phyloP scores from a whole-genome alignment of 768 basidiomycete species.

The Lentinula boryana region DNA sequence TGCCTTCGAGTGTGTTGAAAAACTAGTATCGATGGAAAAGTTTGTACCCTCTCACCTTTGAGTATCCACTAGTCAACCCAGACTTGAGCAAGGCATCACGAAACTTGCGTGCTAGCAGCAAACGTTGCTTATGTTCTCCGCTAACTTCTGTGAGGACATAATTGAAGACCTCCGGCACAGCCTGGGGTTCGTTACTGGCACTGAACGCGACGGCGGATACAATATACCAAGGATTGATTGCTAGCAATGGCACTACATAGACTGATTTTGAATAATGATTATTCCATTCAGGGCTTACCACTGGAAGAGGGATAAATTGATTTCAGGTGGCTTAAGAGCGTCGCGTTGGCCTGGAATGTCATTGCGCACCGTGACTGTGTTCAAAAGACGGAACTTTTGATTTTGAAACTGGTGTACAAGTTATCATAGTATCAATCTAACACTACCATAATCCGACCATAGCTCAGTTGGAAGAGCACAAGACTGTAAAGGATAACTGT shows the following conservation, averaged over 20 bases:
- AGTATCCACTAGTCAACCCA: constrained; percentile 50
- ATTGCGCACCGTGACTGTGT: not conserved
- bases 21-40: not conserved
- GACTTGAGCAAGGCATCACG: constrained; percentile 60
- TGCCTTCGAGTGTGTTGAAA: constrained; percentile 24
- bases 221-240: constrained; percentile 51
- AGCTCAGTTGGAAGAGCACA: constrained; percentile 50
- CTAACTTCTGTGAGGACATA: constrained; percentile 35
- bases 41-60: constrained; percentile 36
- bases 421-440: too few species aligned
- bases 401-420: too few species aligned
- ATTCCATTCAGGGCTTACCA: constrained; percentile 7
- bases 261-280: not conserved
- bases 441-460: constrained; percentile 23
- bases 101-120: constrained; percentile 45
- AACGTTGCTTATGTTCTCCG: constrained; percentile 25
- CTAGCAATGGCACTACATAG: not conserved
- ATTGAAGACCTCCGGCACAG: constrained; percentile 48
- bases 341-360: constrained; percentile 27
- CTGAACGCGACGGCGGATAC: constrained; percentile 51
- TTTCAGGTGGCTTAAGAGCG: constrained; percentile 38
- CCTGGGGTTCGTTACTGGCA: constrained; percentile 54
- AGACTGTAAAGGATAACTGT: constrained; percentile 34
- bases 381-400: too few species aligned
- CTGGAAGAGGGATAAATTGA: constrained; percentile 33